A percentile compares a stretch with the other conserved stretches of the same genome.
Conservation (phyloP, 2,329 filamentous ascomycete genomes). For the Phialophora chinensis region DNA sequence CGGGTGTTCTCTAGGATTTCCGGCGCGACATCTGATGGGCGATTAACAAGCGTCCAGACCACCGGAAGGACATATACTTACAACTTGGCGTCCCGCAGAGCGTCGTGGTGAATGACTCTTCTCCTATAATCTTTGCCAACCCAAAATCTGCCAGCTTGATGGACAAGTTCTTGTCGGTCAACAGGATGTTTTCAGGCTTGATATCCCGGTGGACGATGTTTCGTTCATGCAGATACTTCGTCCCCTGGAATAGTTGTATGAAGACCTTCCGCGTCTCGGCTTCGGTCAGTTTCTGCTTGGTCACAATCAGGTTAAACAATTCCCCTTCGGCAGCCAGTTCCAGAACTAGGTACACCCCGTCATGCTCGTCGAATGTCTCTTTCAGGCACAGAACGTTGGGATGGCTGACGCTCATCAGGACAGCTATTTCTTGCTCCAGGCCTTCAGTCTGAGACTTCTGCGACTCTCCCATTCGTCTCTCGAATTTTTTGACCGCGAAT, state of each 20-base stretch:
- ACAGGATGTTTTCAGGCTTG: conserved; percentile 93
- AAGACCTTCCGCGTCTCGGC: conserved; percentile 85
- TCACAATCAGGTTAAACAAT: conserved; percentile 92
- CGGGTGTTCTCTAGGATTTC: conserved; percentile 86
- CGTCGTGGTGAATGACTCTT: conserved; percentile 96
- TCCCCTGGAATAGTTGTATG: conserved; percentile 85
- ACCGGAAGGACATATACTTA: conserved; percentile 48
- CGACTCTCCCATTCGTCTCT: conserved; percentile 79
- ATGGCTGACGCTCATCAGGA: conserved; percentile 96
- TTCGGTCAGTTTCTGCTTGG: conserved; percentile 86
- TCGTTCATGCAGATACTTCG: conserved; percentile 96
- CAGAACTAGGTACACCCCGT: conserved; percentile 87
- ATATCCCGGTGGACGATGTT: conserved; percentile 98
- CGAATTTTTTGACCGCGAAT: conserved; percentile 94
- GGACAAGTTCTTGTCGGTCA: conserved; percentile 81
- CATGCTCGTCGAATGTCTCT: conserved; percentile 90
- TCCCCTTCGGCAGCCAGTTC: conserved; percentile 93
- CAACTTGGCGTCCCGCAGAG: conserved; percentile 93
- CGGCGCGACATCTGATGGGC: conserved; percentile 75
- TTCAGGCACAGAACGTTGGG: conserved; percentile 91
- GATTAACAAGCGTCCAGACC: conserved; percentile 18
- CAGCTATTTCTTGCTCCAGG: conserved; percentile 92
- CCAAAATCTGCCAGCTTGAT: conserved; percentile 97
- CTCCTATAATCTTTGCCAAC: conserved; percentile 96
- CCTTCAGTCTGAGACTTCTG: conserved; percentile 84